Evolutionary conservation across 345 rosid species (phyloP).

Genomic region (Linum usitatissimum): DNA sequence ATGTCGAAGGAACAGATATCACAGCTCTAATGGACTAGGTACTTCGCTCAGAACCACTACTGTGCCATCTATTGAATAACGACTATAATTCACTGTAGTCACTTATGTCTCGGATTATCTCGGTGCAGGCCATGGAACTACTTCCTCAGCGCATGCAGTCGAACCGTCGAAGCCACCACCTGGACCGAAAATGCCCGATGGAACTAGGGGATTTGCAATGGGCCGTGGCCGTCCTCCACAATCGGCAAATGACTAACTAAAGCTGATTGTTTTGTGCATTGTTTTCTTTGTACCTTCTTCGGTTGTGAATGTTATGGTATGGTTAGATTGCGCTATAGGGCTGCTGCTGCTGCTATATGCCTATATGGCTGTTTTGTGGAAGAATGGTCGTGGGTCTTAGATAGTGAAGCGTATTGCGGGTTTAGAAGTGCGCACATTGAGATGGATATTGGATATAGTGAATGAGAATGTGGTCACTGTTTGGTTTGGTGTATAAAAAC

Average conservation of each 20-base stretch:
- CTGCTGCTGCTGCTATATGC: too few relatives aligned
- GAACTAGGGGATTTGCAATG: conserved; percentile 84
- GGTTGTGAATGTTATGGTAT: too few relatives aligned
- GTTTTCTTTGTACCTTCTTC: too few relatives aligned
- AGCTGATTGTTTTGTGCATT: background rate
- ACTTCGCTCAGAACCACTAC: conserved; percentile 8
- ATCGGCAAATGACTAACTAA: conserved; percentile 3
- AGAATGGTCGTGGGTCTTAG: too few relatives aligned
- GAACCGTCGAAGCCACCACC: conserved; percentile 73
- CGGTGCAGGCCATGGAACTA: conserved; percentile 52
- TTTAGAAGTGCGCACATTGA: too few relatives aligned
- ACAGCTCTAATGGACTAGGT: conserved; percentile 41
- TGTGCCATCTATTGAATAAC: background rate
- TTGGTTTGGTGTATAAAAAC: too few relatives aligned
- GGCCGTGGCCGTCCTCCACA: conserved; percentile 70
- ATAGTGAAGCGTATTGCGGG: too few relatives aligned
- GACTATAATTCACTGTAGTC: background rate
- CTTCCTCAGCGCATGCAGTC: conserved; percentile 27
- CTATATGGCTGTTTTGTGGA: too few relatives aligned
- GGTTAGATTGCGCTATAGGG: too few relatives aligned
- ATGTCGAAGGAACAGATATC: conserved; percentile 41
- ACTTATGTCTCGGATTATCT: background rate
- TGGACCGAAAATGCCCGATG: conserved; percentile 99
- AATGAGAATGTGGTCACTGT: too few relatives aligned
- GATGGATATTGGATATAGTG: too few relatives aligned